Percentiles rank a stretch among this genome's conserved stretches.
These are phyloP conservation scores for Niebla homalea DNA, from an alignment of 495 filamentous ascomycete species.

Conservation along the genomic window DNA sequence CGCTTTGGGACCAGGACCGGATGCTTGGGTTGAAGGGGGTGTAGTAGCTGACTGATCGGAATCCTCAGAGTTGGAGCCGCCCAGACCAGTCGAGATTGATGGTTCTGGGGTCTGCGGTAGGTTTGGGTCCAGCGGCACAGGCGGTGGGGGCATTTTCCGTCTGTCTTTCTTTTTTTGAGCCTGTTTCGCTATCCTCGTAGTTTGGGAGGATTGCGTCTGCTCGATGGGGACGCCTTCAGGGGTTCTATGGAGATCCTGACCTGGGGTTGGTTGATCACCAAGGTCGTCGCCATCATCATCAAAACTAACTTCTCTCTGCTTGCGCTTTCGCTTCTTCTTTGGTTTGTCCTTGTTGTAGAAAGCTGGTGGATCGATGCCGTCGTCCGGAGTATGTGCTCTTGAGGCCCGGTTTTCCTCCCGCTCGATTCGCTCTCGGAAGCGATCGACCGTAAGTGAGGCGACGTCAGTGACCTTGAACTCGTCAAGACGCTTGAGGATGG, in stretches of 20 bases:
- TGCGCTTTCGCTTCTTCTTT: constrained; percentile 29
- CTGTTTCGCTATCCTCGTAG: background rate
- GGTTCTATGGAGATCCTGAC: background rate
- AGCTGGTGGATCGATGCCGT: constrained; percentile 61
- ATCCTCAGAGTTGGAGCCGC: background rate
- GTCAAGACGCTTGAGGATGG: constrained; percentile 73
- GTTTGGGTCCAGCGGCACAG: constrained; percentile 21
- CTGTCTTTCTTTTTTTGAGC: background rate
- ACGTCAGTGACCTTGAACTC: constrained; percentile 79
- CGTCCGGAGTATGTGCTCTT: no score
- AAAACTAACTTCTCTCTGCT: constrained; percentile 22
- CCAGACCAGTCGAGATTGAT: background rate
- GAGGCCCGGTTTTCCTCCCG: no score
- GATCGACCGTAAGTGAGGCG: constrained; percentile 66
- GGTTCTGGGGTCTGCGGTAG: background rate
- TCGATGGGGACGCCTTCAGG: background rate
- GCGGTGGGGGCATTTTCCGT: constrained; percentile 18
- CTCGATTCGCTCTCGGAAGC: constrained; percentile 46
- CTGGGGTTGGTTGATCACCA: background rate
- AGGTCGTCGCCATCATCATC: constrained; percentile 19
- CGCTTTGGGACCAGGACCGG: background rate
- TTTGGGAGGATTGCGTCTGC: background rate
- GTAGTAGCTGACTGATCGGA: background rate
- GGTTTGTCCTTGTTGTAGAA: constrained; percentile 43
- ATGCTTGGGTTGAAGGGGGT: background rate